These are phyloP conservation scores for Deakozyma indianensis DNA, from an alignment of 805 yeast genomes.

Conservation along the genomic window DNA sequence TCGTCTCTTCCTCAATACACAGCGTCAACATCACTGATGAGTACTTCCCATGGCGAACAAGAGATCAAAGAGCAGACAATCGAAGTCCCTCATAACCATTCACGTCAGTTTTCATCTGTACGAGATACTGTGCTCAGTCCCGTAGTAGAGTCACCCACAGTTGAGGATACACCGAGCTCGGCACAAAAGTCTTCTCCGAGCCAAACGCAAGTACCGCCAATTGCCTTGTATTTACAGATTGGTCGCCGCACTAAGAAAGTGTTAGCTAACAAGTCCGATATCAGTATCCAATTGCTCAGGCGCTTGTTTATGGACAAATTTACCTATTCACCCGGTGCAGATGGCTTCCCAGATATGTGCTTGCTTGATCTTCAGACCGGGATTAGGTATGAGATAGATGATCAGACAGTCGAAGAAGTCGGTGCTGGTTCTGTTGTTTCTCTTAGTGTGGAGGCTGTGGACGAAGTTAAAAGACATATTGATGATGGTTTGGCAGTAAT, in stretches of 20 bases:
- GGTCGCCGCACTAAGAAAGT: constrained; percentile 16
- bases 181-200: not conserved
- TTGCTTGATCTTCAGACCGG: constrained; percentile 45
- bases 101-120: not conserved
- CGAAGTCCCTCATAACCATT: not conserved
- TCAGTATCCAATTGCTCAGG: constrained; percentile 29
- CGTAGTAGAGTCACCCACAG: not conserved
- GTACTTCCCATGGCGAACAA: not conserved
- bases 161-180: not conserved
- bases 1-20: constrained; percentile 10
- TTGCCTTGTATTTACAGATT: constrained; percentile 19
- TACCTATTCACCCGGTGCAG: constrained; percentile 61
- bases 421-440: constrained; percentile 44
- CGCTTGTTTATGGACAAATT: constrained; percentile 75
- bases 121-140: not conserved
- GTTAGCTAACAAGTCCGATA: constrained; percentile 9
- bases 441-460: constrained; percentile 34
- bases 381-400: constrained; percentile 71
- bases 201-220: not conserved
- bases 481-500: constrained; percentile 16
- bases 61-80: not conserved
- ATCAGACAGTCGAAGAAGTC: constrained; percentile 43
- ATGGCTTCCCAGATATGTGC: constrained; percentile 64
- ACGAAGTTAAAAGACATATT: constrained; percentile 18
- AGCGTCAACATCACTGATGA: constrained; percentile 9